These are phyloP conservation scores for Spizellomyces punctatus DNA, from an alignment of 192 early-diverging fungal genomes.

Conservation along the genomic window DNA sequence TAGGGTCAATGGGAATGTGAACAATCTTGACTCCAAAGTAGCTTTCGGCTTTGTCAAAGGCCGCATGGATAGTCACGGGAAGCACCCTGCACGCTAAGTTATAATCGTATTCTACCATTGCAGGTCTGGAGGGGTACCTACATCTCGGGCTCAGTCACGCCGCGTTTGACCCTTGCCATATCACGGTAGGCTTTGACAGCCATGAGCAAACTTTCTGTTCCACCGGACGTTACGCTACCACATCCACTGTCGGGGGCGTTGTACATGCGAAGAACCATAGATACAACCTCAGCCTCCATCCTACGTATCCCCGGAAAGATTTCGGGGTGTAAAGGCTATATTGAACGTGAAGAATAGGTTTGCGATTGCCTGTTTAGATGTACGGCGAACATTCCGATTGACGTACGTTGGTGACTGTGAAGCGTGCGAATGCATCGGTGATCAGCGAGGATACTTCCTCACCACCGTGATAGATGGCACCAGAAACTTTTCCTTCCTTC, in stretches of 20 bases:
- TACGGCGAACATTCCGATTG: not conserved
- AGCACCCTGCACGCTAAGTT: conserved; percentile 48
- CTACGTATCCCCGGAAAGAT: conserved; percentile 92
- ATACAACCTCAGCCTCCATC: conserved; percentile 94
- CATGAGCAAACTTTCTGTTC: conserved; percentile 94
- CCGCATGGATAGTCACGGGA: conserved; percentile 92
- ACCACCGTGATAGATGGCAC: conserved; percentile 93
- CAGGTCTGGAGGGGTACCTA: conserved; percentile 37
- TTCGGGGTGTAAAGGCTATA: conserved; percentile 84
- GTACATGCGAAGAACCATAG: conserved; percentile 90
- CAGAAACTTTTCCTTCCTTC: conserved; percentile 84
- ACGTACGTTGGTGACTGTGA: conserved; percentile 71
- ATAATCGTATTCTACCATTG: too few relatives aligned
- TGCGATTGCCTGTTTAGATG: conserved; percentile 8
- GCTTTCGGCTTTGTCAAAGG: conserved; percentile 91
- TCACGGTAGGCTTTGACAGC: conserved; percentile 92
- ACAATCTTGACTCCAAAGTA: conserved; percentile 91
- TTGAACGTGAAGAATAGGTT: conserved; percentile 12
- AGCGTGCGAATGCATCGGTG: conserved; percentile 81
- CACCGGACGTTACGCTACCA: conserved; percentile 91
- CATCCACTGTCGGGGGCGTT: conserved; percentile 72
- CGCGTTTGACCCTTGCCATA: conserved; percentile 74
- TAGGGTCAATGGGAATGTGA: conserved; percentile 79
- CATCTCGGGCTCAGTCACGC: conserved; percentile 91
- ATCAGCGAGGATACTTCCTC: conserved; percentile 73